Evolutionary conservation across 345 rosid genomes (phyloP), one percentile per base, ranked within the genome.

Genomic region (Camelina sativa): DNA sequence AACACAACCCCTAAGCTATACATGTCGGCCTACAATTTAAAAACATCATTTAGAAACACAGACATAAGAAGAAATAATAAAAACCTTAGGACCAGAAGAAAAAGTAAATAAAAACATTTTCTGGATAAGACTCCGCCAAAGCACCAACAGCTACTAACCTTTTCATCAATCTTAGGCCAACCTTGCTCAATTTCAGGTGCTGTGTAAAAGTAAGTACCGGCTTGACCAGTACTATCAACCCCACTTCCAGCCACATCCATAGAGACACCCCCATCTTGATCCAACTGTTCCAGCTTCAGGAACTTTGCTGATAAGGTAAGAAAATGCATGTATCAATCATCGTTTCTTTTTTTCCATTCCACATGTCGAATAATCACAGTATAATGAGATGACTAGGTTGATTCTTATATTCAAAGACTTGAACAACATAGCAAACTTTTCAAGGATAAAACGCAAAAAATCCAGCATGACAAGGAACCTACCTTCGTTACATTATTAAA

Each of bases 111-210:
- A 41, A 63, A 52, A 30, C 51, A 73, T 65, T 71, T 67, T 51
- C 44, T 64, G 53, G 57, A 69, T 25, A 17, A 67, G 75, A 74
- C 41, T 53, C 37, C 66, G 54, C 75, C 9, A 62, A 51, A 50
- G 23, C 20, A 50, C 32, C 62, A 63, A 67, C 44, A 77, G 52
- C 54, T 16, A 67, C 73, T 73, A 46, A 94, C 98, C 96, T 89
- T 94, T 82, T 94, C 98, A 82, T 94, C 96, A 76, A 94, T 91
- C 85, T 88, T 94, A 59, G 98, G 97, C 98, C 98, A 94, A 32
- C 88, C 86, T 80, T 94, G 98, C 82, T 94, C 98, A 77, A 94
- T 94, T 84, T 94, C 98, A 59, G 98, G 98, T 10, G 98, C 98
- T 72, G 97, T 94, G 65, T 94, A 94, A 62, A 94, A 91, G 75